A percentile compares a stretch with the other conserved stretches of the same genome.
Evolutionary conservation across 2,329 filamentous ascomycete genomes (phyloP).

Genomic region (Aspergillus carbonarius): DNA sequence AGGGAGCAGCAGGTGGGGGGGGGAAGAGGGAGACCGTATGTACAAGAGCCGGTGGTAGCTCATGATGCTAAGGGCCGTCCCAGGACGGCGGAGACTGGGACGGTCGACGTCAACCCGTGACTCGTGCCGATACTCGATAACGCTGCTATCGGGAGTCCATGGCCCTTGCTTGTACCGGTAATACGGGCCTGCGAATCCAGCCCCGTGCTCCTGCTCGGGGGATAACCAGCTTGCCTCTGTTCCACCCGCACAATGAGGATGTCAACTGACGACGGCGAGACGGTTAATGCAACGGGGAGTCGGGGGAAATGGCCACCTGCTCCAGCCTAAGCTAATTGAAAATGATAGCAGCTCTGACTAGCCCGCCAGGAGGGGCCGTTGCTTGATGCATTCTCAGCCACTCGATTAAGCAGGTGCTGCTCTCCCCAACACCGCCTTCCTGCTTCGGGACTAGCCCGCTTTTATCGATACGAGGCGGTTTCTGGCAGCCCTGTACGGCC

Average conservation of each 20-base stretch:
- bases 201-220: background rate
- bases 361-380: background rate
- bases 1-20: background rate
- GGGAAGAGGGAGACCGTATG: background rate
- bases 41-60: background rate
- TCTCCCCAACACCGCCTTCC: slow-evolving; percentile 1
- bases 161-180: slow-evolving; percentile 2
- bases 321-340: background rate
- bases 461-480: background rate
- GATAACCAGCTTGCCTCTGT: background rate
- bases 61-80: background rate
- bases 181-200: background rate
- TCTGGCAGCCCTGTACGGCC: background rate
- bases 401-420: slow-evolving; percentile 18
- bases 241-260: background rate
- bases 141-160: background rate
- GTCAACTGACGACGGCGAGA: background rate
- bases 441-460: slow-evolving; percentile 1
- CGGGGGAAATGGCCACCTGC: background rate
- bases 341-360: slow-evolving; percentile 1
- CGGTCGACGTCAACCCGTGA: slow-evolving; percentile 6
- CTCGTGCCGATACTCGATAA: background rate
- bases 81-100: background rate
- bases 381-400: slow-evolving; percentile 9
- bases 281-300: background rate